Base-by-base conservation (phyloP, 192 early-diverging fungal species). In the Allomyces macrogynus region DNA sequence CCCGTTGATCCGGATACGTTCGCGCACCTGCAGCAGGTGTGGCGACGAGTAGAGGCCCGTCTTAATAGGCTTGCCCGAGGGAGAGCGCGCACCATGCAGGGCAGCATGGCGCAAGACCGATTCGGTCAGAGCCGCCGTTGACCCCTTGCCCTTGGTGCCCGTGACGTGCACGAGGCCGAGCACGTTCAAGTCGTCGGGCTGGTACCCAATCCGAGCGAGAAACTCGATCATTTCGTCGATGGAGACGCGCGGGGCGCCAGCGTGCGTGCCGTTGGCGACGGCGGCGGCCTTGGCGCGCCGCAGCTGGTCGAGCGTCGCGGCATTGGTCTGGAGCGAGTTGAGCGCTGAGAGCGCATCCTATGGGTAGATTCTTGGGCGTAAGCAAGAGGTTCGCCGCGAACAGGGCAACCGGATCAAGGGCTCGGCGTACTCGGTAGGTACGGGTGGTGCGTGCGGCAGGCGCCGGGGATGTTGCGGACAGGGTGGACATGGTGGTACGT, bases 1-100 rank as follows among this genome's bases (percentile, higher is more conserved):
- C 0, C 95, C 95, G 70, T 96, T 80, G 71, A 99, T 92, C 61
- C 89, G 79, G 68, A 99, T 95, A 24, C 95, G 81, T 68, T 99
- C 95, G 62, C 93, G 86, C 8, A 88, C 92, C 62, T 92, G 81
- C 62, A 89, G 79, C 62, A 99, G 73, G 69, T 99, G 95, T 10
- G 95, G 95, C 4, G 91, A 94, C 20, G 92, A 92, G 70, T 83
- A 99, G 23, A 9, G 20, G 66, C 73, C 72, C 22, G 75, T 79
- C 42, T 67, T 66, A 32, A 74, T 23, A 1, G 64, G 67, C 18
- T 40, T 40, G 32, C 32, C 32, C 32, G 32, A 40, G 4, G 32
- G 32, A 8, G 32, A 40, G 4, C 32, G 32, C 32, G 7, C 66
- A 20, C 43, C 64, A 1, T 63, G 60, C 18, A 22, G 62, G 8